Evolutionary conservation across 352 stramenopile species (phyloP).

Genomic region (Phytophthora litchii): DNA sequence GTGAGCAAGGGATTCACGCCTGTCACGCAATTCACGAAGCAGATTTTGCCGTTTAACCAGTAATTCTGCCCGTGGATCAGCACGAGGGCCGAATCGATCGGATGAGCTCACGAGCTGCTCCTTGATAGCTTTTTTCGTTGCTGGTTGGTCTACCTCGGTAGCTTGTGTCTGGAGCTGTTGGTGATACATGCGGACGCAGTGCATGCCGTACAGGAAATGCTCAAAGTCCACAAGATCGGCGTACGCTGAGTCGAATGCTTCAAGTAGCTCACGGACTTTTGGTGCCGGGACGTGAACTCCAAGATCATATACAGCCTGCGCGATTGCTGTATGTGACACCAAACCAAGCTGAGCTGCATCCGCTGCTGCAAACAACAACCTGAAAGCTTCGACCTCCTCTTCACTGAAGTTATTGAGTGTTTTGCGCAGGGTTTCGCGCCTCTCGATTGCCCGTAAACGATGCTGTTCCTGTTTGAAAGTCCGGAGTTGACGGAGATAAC

Average conservation of each 20-base stretch:
- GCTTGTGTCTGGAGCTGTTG: constrained; percentile 51
- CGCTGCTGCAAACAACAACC: constrained; percentile 62
- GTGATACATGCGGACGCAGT: constrained; percentile 69
- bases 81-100: constrained; percentile 51
- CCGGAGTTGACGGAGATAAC: constrained; percentile 55
- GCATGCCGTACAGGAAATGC: constrained; percentile 85
- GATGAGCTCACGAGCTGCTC: constrained; percentile 59
- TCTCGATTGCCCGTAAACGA: constrained; percentile 36
- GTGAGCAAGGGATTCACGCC: constrained; percentile 74
- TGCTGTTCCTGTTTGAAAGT: constrained; percentile 54
- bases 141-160: constrained; percentile 2
- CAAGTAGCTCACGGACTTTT: constrained; percentile 55
- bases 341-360: constrained; percentile 69
- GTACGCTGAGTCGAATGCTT: constrained; percentile 67
- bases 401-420: constrained; percentile 69
- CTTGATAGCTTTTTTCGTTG: not conserved
- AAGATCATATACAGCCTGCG: constrained; percentile 75
- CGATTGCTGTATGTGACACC: constrained; percentile 70
- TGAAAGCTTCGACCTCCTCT: constrained; percentile 70
- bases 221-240: constrained; percentile 82
- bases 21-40: constrained; percentile 70
- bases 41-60: constrained; percentile 78
- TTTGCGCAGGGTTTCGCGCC: constrained; percentile 49
- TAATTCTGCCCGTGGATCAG: constrained; percentile 59
- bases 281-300: constrained; percentile 57